Base-by-base conservation (phyloP, 2,329 filamentous ascomycete genomes). In the Aureobasidium sp. region DNA sequence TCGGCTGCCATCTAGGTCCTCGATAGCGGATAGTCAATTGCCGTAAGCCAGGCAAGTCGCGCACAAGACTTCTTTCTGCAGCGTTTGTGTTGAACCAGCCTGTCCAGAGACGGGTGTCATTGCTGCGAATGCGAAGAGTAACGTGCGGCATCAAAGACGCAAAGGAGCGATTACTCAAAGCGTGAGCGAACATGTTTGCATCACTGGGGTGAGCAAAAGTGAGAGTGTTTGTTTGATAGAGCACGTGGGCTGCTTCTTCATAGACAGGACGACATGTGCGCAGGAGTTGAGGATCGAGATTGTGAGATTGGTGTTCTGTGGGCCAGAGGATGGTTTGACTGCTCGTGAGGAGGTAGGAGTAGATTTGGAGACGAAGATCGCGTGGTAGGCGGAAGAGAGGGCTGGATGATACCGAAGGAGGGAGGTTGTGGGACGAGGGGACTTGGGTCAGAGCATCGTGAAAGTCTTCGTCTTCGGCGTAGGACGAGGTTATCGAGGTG, bases 161-260 rank as follows among this genome's bases (percentile, higher is more conserved):
- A 44, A 66, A 65, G 1, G 61, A 61, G 1, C 66, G 63, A 15
- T 64, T 64, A 12, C 66, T 63, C 22, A 72, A 65, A 15, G 71
- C 72, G 58, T 70, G 70, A 1, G 69, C 68, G 60, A 74, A 74
- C 65, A 75, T 72, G 64, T 75, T 75, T 11, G 71, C 71, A 63
- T 75, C 73, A 45, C 65, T 69, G 5, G 73, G 72, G 62, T 75
- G 72, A 61, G 70, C 67, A 62, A 74, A 74, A 22, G 68, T 67
- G 29, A 73, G 61, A n/a, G 63, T 66, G 64, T 73, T 75, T 59
- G 66, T 64, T 17, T 67, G 66, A 67, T 74, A 74, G n/a, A 75
- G 71, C 40, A 74, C 49, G 9, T 68, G 68, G 24, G 67, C 68
- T 6, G 70, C 65, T 64, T 75, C 73, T 42, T 67, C 66, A 54